phyloP scores from a whole-genome alignment of 1,139 yeast genomes.

The Saccharomyces hybrid region DNA sequence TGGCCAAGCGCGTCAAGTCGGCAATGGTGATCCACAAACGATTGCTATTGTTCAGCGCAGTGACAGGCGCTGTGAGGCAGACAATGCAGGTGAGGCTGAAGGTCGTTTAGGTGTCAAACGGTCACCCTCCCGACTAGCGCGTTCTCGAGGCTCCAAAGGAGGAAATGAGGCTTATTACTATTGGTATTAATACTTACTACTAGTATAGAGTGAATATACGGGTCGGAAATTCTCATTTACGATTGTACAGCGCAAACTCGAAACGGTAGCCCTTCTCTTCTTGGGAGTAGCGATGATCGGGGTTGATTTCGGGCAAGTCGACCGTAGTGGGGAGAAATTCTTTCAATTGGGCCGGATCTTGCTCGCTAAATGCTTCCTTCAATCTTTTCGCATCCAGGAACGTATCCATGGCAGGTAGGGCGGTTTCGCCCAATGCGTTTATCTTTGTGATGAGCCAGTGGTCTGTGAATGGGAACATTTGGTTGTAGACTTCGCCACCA shows the following conservation, averaged over 20 bases:
- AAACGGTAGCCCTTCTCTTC: slow-evolving; percentile 23
- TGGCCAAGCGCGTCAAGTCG: not conserved
- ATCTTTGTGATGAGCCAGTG: slow-evolving; percentile 73
- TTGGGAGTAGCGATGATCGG: slow-evolving; percentile 3
- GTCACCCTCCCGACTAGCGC: not conserved
- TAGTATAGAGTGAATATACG: not conserved
- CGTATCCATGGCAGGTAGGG: slow-evolving; percentile 55
- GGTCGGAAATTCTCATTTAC: not conserved
- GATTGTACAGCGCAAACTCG: slow-evolving; percentile 21
- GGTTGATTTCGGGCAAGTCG: slow-evolving; percentile 11
- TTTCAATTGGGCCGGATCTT: slow-evolving; percentile 8
- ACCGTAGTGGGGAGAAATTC: slow-evolving; percentile 20
- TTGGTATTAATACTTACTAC: not conserved
- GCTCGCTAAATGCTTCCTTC: slow-evolving; percentile 16
- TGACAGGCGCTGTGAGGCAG: not conserved
- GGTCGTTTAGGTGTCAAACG: not conserved
- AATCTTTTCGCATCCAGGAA: slow-evolving; percentile 34
- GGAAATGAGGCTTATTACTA: not conserved
- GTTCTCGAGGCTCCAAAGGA: not conserved
- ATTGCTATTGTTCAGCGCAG: not conserved
- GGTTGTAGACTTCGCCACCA: slow-evolving; percentile 79
- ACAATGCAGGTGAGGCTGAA: not conserved
- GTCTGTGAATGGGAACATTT: slow-evolving; percentile 44
- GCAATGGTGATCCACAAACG: slow-evolving; percentile 1
- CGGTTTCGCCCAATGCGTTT: slow-evolving; percentile 26